Evolutionary conservation across 2,329 filamentous ascomycete species (phyloP).

Genomic region (Elsinoe batatas): DNA sequence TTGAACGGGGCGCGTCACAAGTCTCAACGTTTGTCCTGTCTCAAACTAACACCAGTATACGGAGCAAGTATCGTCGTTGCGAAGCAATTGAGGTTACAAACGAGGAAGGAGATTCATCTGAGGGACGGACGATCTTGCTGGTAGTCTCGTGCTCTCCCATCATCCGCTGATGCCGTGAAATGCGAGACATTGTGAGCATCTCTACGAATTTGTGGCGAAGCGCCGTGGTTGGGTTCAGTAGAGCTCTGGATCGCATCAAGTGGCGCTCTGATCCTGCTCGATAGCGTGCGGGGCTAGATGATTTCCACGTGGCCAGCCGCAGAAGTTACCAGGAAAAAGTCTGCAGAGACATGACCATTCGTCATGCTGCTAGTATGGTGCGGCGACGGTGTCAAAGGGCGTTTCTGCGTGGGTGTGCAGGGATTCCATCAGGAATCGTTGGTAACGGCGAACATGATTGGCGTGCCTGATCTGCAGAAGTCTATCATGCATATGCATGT

Average conservation of each 20-base stretch:
- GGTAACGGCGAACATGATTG: constrained; percentile 4
- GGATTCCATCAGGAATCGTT: not conserved
- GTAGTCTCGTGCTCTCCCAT: not conserved
- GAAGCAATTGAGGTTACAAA: not conserved
- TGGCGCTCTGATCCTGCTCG: constrained; percentile 1
- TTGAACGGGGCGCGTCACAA: not conserved
- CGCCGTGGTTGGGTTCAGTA: not conserved
- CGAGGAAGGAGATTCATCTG: not conserved
- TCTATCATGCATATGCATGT: constrained; percentile 2
- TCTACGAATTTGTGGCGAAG: not conserved
- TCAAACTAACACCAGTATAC: not conserved
- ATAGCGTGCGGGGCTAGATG: not conserved
- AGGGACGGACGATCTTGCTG: not conserved
- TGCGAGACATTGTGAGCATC: not conserved
- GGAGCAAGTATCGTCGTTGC: no score
- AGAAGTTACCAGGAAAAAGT: not conserved
- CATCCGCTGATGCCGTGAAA: not conserved
- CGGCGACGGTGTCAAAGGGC: constrained; percentile 1
- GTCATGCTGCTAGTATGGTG: not conserved
- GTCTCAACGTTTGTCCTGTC: constrained; percentile 5
- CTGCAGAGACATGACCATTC: not conserved
- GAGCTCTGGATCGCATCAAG: not conserved
- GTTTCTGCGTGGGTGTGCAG: not conserved
- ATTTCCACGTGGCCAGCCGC: constrained; percentile 1
- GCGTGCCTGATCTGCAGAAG: constrained; percentile 5